Base-by-base conservation (phyloP, 2,329 filamentous ascomycete species). In the Exophiala phaeomuriformis region DNA sequence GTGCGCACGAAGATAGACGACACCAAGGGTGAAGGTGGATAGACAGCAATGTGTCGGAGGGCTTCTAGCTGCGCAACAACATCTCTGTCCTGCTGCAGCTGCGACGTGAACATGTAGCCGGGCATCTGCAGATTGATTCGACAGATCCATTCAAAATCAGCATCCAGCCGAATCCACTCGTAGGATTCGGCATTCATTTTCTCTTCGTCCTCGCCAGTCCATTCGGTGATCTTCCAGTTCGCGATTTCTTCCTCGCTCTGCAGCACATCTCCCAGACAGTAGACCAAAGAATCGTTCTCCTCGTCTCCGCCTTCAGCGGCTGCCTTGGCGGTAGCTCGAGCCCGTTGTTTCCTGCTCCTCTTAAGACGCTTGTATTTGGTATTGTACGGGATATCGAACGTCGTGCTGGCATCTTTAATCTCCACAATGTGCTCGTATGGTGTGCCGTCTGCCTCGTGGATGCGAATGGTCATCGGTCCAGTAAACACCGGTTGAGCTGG, bases 351-450 rank as follows among this genome's bases (percentile, higher is more conserved):
- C 42, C 86, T 82, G 55, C 87, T 96, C 44, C 90, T 79, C 75
- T 98, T 98, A 2, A 98, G 77, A 5, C 94, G 84, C 73, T 97
- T 98, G 73, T 98, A 98, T 68, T 98, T 98, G 0, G 93, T 98
- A 64, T 97, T 97, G 72, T 98, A 98, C 0, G 91, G 90, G 56
- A 98, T 96, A 58, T 96, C 90, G 55, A 97, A 87, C 66, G 86
- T 88, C 2, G 86, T 88, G 9, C 82, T 80, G 30, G 85, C 84
- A 62, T 96, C 90, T 56, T 90, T 90, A 66, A 98, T 95, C 64
- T 96, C 89, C 32, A 97, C 85, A 58, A 96, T 96, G 66, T 98
- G 93, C 67, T 98, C 93, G 66, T 98, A 98, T 2, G 93, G 93
- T 0, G 93, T 97, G 6, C 93, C 93, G 65, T 98, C 94, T 28